Conservation (phyloP, 257 asterid genomes). For the Solanum rostratum region DNA sequence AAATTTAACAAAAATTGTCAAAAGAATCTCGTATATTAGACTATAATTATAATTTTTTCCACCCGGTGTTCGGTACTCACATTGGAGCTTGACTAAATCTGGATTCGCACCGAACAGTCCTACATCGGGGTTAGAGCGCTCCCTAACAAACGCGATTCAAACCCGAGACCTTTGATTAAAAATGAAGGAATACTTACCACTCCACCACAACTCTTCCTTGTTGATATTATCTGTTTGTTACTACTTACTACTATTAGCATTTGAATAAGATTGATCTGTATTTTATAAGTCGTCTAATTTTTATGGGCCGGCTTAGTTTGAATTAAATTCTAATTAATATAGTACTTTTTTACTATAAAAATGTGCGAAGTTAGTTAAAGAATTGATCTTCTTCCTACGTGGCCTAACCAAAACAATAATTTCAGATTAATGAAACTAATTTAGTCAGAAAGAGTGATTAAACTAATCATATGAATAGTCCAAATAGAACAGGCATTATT, state of each 20-base stretch:
- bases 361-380: background rate
- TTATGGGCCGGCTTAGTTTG: background rate
- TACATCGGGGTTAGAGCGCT: too few species aligned
- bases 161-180: rapidly evolving
- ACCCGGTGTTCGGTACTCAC: rapidly evolving
- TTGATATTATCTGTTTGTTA: background rate
- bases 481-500: background rate
- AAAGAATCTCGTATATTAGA: too few species aligned
- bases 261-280: background rate
- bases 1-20: background rate
- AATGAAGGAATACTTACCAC: rapidly evolving
- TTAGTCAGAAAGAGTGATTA: background rate
- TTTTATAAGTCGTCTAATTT: background rate
- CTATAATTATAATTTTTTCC: too few species aligned
- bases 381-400: background rate
- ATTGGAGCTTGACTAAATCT: too few species aligned
- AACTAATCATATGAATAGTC: background rate
- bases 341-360: background rate
- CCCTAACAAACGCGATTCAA: too few species aligned
- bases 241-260: background rate
- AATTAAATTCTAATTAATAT: background rate
- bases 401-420: background rate
- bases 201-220: background rate
- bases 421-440: background rate
- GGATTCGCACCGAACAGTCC: too few species aligned